phyloP scores from a whole-genome alignment of 345 rosid genomes.

The Adansonia digitata region DNA sequence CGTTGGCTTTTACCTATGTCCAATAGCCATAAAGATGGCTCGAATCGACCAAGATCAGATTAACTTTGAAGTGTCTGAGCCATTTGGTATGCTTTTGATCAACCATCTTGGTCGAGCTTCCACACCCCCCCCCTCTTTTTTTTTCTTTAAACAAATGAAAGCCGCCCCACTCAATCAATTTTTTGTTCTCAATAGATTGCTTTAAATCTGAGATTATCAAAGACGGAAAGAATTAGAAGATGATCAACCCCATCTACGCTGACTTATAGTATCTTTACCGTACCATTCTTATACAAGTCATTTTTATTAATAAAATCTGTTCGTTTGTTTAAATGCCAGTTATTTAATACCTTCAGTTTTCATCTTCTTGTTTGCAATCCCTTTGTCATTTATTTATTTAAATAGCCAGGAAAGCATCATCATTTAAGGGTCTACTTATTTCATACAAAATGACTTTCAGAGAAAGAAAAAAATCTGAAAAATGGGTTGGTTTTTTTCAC shows the following conservation, averaged over 20 bases:
- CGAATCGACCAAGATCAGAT: constrained; percentile 75
- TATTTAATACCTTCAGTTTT: background rate
- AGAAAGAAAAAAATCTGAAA: no score
- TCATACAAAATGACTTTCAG: no score
- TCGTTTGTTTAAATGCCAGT: background rate
- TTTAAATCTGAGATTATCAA: constrained; percentile 2
- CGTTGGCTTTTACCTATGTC: constrained; percentile 74
- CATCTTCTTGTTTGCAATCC: no score
- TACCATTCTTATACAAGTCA: background rate
- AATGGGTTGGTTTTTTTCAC: no score
- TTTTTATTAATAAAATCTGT: constrained; percentile 12
- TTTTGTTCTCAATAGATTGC: constrained; percentile 5
- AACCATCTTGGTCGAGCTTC: constrained; percentile 26
- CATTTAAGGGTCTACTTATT: no score
- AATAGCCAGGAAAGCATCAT: no score
- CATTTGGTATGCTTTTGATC: constrained; percentile 13
- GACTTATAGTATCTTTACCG: background rate
- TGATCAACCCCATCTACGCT: constrained; percentile 11
- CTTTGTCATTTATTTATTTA: no score
- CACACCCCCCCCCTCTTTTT: no score
- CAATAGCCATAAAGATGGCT: constrained; percentile 44
- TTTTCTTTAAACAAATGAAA: constrained; percentile 1
- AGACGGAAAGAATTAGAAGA: constrained; percentile 12
- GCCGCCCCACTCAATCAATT: constrained; percentile 26
- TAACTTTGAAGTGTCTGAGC: constrained; percentile 17